phyloP scores from a whole-genome alignment of 2,329 filamentous ascomycete genomes.

The Pestalotiopsis sp. region DNA sequence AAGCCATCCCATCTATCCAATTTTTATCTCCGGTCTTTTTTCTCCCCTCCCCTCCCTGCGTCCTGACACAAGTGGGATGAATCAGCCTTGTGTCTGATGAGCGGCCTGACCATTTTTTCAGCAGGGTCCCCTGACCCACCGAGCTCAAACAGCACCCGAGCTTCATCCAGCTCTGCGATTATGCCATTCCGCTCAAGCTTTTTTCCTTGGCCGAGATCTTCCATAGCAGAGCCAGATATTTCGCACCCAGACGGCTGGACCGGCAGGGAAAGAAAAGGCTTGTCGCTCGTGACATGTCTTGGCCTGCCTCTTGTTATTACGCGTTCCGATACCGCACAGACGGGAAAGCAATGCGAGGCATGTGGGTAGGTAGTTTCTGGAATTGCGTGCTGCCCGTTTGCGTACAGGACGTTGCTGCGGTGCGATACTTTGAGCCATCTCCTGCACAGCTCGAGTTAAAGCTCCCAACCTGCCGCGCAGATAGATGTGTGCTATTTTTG shows the following conservation, averaged over 20 bases:
- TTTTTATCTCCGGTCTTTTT: not conserved
- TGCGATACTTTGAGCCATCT: not conserved
- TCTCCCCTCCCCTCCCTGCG: not conserved
- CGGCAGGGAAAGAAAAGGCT: not conserved
- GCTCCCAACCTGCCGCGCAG: not conserved
- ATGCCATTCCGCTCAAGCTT: not conserved
- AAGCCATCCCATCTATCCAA: not conserved
- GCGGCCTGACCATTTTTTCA: not conserved
- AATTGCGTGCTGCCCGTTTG: not conserved
- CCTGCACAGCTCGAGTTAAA: not conserved
- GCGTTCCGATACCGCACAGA: not conserved
- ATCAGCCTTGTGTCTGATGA: slow-evolving; percentile 4
- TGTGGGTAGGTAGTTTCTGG: not conserved
- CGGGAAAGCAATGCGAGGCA: not conserved
- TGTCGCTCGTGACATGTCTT: not conserved
- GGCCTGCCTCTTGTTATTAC: not conserved
- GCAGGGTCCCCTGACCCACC: slow-evolving; percentile 6
- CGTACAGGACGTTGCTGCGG: not conserved
- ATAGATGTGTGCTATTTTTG: not conserved
- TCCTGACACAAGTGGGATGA: slow-evolving; percentile 7
- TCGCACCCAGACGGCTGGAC: not conserved
- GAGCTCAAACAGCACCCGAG: slow-evolving; percentile 11
- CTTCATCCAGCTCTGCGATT: slow-evolving; percentile 2
- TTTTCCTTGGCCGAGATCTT: not conserved
- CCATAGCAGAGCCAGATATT: not conserved